These are phyloP conservation scores for Linum tenue DNA, from an alignment of 345 rosid genomes.

Conservation along the genomic window DNA sequence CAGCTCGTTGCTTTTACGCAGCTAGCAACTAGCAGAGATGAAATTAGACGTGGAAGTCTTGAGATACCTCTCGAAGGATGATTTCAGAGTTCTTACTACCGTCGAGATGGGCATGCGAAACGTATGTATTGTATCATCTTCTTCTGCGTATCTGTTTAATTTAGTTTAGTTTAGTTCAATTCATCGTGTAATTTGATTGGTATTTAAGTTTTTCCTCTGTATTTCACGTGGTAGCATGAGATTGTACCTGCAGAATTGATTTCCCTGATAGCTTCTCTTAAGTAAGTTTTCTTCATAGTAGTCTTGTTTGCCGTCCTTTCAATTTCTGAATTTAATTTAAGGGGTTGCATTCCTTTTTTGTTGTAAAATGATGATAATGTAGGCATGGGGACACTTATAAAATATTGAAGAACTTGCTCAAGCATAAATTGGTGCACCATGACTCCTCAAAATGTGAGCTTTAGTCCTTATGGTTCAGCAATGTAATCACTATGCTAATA, in stretches of 20 bases:
- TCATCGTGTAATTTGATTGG: not conserved
- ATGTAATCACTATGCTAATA: too few species aligned
- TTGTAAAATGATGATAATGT: not conserved
- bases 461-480: conserved; percentile 32
- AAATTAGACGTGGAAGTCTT: conserved; percentile 70
- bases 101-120: conserved; percentile 95
- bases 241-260: conserved; percentile 77
- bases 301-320: conserved; percentile 5
- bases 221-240: conserved; percentile 48
- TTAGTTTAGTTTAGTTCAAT: not conserved
- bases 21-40: conserved; percentile 27
- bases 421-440: conserved; percentile 79
- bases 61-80: conserved; percentile 77
- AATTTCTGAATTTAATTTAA: not conserved
- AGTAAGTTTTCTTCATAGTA: conserved; percentile 29
- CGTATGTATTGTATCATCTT: conserved; percentile 23
- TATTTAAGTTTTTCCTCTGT: not conserved
- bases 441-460: conserved; percentile 79
- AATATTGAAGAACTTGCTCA: conserved; percentile 83
- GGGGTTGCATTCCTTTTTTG: not conserved
- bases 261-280: conserved; percentile 65
- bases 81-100: conserved; percentile 84
- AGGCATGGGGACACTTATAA: conserved; percentile 92
- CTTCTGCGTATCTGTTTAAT: not conserved
- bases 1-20: not conserved